These are phyloP conservation scores for Metarhizium guizhouense DNA, from an alignment of 2,329 filamentous ascomycete species.

Conservation along the genomic window DNA sequence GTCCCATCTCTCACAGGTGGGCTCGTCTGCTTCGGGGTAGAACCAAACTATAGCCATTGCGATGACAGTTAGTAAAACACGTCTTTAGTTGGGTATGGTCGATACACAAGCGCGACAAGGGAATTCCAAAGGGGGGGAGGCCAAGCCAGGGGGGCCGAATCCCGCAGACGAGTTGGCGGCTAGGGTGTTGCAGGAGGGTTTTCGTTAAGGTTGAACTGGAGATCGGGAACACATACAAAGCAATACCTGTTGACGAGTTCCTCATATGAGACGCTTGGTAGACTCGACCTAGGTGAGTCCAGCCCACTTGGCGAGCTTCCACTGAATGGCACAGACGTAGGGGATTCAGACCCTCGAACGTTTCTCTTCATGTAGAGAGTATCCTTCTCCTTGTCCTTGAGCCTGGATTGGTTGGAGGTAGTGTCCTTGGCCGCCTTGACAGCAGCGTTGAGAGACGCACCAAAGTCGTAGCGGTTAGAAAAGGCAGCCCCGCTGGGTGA, in stretches of 20 bases:
- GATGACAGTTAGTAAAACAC: slow-evolving; percentile 29
- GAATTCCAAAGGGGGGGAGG: not conserved
- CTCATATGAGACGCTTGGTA: slow-evolving; percentile 85
- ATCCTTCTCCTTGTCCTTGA: slow-evolving; percentile 41
- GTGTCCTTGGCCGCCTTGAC: slow-evolving; percentile 63
- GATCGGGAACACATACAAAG: slow-evolving; percentile 76
- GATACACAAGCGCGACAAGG: not conserved
- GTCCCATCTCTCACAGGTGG: slow-evolving; percentile 41
- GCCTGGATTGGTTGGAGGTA: slow-evolving; percentile 24
- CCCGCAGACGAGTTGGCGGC: not conserved
- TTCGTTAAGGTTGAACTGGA: slow-evolving; percentile 18
- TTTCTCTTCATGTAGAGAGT: slow-evolving; percentile 48
- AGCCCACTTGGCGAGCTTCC: slow-evolving; percentile 14
- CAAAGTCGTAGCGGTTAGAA: slow-evolving; percentile 91
- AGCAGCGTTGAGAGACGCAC: slow-evolving; percentile 78
- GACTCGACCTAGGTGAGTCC: slow-evolving; percentile 24
- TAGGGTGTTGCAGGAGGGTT: slow-evolving; percentile 10
- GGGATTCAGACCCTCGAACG: slow-evolving; percentile 18
- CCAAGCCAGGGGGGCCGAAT: not conserved
- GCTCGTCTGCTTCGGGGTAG: slow-evolving; percentile 39
- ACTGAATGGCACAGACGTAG: not conserved
- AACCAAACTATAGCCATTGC: slow-evolving; percentile 44
- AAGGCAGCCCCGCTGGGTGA: slow-evolving; percentile 65
- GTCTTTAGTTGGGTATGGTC: not conserved
- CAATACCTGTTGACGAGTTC: slow-evolving; percentile 98